These are phyloP conservation scores for Ceratocystis eucalypticola DNA, from an alignment of 2,329 filamentous ascomycete genomes.

Conservation along the genomic window DNA sequence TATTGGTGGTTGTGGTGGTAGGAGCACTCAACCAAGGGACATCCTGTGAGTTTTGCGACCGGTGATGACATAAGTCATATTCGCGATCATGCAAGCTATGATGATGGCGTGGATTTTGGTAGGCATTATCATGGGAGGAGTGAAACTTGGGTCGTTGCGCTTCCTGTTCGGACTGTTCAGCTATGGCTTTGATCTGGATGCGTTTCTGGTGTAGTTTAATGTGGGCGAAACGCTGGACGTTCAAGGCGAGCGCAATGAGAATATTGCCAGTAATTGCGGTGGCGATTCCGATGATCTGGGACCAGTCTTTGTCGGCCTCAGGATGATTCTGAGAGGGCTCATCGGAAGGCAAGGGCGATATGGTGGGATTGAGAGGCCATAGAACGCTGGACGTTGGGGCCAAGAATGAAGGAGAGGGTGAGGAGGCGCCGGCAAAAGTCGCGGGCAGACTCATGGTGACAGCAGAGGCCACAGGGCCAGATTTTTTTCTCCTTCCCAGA, in stretches of 20 bases:
- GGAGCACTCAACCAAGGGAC: neutral
- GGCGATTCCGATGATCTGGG: constrained; percentile 84
- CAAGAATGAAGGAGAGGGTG: neutral
- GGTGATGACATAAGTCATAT: neutral
- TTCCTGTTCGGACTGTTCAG: constrained; percentile 40
- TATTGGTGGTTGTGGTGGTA: neutral
- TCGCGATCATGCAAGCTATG: neutral
- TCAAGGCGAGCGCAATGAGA: constrained; percentile 87
- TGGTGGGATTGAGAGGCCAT: constrained; percentile 13
- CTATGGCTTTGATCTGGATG: constrained; percentile 41
- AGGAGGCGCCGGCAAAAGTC: constrained; percentile 5
- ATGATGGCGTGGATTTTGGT: neutral
- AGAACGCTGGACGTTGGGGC: neutral
- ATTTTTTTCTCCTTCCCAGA: too few relatives aligned
- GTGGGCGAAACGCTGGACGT: constrained; percentile 92
- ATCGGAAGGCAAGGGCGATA: constrained; percentile 2
- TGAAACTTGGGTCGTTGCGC: constrained; percentile 28
- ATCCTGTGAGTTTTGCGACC: neutral
- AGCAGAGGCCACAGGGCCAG: neutral
- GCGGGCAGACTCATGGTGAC: constrained; percentile 3
- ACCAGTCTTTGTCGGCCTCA: constrained; percentile 53
- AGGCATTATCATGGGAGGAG: constrained; percentile 1
- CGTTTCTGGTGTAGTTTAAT: constrained; percentile 65
- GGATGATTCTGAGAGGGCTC: constrained; percentile 14
- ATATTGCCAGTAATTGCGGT: constrained; percentile 88